Conservation (phyloP, 768 basidiomycete species). For the Pisolithus tinctorius region DNA sequence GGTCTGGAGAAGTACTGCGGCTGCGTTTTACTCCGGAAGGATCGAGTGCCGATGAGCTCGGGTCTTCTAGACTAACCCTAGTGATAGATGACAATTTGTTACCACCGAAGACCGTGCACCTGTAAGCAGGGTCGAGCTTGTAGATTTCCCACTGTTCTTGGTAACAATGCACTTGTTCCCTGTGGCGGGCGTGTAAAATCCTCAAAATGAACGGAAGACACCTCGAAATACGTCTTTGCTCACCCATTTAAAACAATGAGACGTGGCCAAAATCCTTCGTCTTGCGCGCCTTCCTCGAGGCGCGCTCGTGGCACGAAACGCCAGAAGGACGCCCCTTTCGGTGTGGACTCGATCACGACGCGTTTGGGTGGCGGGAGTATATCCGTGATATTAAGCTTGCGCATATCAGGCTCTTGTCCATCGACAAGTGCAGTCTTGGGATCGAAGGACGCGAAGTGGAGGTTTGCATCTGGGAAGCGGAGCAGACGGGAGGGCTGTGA, state of each 20-base stretch:
- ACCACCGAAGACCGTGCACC: slow-evolving; percentile 47
- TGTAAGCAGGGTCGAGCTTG: slow-evolving; percentile 72
- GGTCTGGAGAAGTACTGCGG: slow-evolving; percentile 19
- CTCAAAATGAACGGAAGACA: background rate
- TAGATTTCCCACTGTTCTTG: slow-evolving; percentile 86
- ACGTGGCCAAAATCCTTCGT: slow-evolving; percentile 71
- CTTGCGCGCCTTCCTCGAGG: slow-evolving; percentile 44
- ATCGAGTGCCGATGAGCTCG: slow-evolving; percentile 4
- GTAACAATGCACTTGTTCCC: slow-evolving; percentile 43
- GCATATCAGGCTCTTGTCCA: slow-evolving; percentile 29
- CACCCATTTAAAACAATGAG: slow-evolving; percentile 65
- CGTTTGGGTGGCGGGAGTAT: slow-evolving; percentile 55
- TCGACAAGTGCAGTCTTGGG: slow-evolving; percentile 52
- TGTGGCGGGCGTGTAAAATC: slow-evolving; percentile 18
- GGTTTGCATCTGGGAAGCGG: slow-evolving; percentile 47
- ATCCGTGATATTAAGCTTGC: slow-evolving; percentile 38
- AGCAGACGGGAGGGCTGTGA: slow-evolving; percentile 57
- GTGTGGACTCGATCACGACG: slow-evolving; percentile 62
- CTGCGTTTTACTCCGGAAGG: slow-evolving; percentile 21
- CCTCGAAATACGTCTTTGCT: slow-evolving; percentile 18
- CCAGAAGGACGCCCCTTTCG: slow-evolving; percentile 56
- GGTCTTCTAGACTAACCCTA: slow-evolving; percentile 11
- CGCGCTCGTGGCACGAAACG: slow-evolving; percentile 71
- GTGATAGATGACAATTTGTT: slow-evolving; percentile 28
- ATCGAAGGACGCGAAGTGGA: slow-evolving; percentile 74